phyloP scores from a whole-genome alignment of 345 rosid genomes.

The Aquilaria sinensis region DNA sequence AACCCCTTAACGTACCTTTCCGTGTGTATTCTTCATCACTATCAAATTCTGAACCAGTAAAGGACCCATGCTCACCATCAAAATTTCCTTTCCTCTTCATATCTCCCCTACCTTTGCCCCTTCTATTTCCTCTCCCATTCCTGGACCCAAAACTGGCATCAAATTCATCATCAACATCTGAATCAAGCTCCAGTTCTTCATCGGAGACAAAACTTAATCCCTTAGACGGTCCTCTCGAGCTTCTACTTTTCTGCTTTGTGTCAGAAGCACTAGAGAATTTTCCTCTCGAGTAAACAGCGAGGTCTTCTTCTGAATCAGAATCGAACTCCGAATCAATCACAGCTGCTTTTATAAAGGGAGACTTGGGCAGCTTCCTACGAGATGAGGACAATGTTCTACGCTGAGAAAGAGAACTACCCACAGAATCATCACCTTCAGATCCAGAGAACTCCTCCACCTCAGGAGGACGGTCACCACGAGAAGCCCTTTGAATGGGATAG shows the following conservation, averaged over 20 bases:
- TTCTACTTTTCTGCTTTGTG: constrained; percentile 25
- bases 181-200: constrained; percentile 45
- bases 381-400: constrained; percentile 22
- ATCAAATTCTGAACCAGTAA: constrained; percentile 44
- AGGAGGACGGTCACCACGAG: constrained; percentile 38
- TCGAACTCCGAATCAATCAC: constrained; percentile 38
- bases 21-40: constrained; percentile 18
- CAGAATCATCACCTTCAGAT: constrained; percentile 28
- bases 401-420: constrained; percentile 15
- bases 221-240: constrained; percentile 30
- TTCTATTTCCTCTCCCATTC: constrained; percentile 20
- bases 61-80: constrained; percentile 22
- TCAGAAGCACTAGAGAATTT: constrained; percentile 70
- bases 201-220: constrained; percentile 66
- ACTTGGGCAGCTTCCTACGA: constrained; percentile 25
- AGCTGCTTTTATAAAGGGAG: constrained; percentile 18
- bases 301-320: constrained; percentile 53
- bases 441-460: constrained; percentile 36
- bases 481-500: constrained; percentile 27
- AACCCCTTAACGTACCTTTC: constrained; percentile 21
- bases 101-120: constrained; percentile 22
- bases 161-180: constrained; percentile 49
- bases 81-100: constrained; percentile 30
- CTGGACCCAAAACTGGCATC: constrained; percentile 25
- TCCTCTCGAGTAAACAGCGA: constrained; percentile 51